These are phyloP conservation scores for Linum lewisii DNA, from an alignment of 345 rosid species.

Conservation along the genomic window DNA sequence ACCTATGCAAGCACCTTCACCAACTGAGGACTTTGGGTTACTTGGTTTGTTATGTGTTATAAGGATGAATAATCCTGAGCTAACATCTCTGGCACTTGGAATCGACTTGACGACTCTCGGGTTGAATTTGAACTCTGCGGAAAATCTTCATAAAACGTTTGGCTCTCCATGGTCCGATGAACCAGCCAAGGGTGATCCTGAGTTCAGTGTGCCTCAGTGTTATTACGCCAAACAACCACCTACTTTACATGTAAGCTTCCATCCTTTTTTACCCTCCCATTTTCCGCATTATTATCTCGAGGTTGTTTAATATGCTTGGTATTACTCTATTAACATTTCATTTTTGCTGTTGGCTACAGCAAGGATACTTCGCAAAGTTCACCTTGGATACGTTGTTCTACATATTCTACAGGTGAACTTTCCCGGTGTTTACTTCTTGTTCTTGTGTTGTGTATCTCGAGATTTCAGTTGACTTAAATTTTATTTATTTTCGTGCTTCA, in stretches of 20 bases:
- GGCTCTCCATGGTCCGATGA: slow-evolving; percentile 99
- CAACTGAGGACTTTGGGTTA: slow-evolving; percentile 71
- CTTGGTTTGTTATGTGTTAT: slow-evolving; percentile 73
- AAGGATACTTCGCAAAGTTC: slow-evolving; percentile 75
- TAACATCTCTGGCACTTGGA: slow-evolving; percentile 78
- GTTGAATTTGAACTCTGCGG: slow-evolving; percentile 79
- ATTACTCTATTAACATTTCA: neutral
- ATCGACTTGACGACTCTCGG: slow-evolving; percentile 93
- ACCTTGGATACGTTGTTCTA: slow-evolving; percentile 61
- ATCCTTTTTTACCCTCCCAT: slow-evolving; percentile 8
- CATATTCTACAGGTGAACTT: slow-evolving; percentile 74
- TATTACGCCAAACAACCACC: slow-evolving; percentile 90
- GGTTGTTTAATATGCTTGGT: neutral
- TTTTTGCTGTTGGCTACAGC: slow-evolving; percentile 41
- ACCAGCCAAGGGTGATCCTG: slow-evolving; percentile 87
- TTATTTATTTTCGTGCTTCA: slow-evolving; percentile 21
- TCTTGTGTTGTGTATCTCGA: neutral
- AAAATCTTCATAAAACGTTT: slow-evolving; percentile 92
- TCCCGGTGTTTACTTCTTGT: neutral
- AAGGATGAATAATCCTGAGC: slow-evolving; percentile 70
- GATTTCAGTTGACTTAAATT: neutral
- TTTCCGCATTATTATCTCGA: neutral
- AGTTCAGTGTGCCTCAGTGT: slow-evolving; percentile 84
- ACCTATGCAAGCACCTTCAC: slow-evolving; percentile 53
- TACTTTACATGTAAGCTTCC: slow-evolving; percentile 44